Conservation (phyloP, 208 protist genomes). For the Naegleria fowleri region DNA sequence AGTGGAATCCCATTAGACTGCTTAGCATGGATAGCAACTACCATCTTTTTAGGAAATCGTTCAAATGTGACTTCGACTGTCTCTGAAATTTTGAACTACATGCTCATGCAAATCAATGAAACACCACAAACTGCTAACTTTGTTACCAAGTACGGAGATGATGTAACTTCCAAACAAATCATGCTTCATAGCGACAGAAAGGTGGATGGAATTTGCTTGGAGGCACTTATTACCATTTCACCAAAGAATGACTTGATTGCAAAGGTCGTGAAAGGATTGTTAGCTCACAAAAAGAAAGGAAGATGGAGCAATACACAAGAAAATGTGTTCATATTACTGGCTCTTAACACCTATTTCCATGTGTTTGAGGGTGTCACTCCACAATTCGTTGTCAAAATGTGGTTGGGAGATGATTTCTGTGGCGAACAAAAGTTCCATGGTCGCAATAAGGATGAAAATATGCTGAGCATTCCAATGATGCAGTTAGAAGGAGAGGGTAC, state of each 20-base stretch:
- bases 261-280: not conserved
- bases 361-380: not conserved
- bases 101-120: not conserved
- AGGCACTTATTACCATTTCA: not conserved
- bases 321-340: not conserved
- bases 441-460: not conserved
- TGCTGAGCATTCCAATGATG: not conserved
- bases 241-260: not conserved
- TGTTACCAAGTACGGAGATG: not conserved
- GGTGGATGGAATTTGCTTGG: not conserved
- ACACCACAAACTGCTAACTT: conserved; percentile 16
- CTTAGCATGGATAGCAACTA: not conserved
- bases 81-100: not conserved
- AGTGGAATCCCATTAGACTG: not conserved
- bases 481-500: not conserved
- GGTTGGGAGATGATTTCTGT: not conserved
- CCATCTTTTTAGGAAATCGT: not conserved
- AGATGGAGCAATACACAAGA: conserved; percentile 18
- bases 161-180: not conserved
- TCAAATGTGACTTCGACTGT: not conserved
- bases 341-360: not conserved
- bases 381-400: not conserved
- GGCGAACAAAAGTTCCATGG: not conserved
- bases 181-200: conserved; percentile 10
- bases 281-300: conserved; percentile 22